Evolutionary conservation across 2,329 filamentous ascomycete species (phyloP).

Genomic region (Pseudocercospora eumusae): DNA sequence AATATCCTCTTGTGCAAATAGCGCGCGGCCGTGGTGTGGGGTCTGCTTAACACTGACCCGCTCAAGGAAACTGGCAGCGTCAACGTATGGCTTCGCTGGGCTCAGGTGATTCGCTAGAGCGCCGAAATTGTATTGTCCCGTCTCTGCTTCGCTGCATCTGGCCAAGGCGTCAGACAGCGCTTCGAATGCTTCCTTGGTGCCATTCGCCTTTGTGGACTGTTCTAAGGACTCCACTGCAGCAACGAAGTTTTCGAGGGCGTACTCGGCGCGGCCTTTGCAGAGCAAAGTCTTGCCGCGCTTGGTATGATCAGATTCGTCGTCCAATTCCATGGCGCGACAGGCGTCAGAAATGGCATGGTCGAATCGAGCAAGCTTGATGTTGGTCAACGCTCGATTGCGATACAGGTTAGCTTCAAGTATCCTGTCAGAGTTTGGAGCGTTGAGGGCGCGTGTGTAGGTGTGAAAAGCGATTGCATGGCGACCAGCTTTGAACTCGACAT

Average conservation of each 20-base stretch:
- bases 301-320: not conserved
- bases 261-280: constrained; percentile 32
- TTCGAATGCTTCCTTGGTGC: constrained; percentile 1
- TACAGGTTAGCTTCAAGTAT: constrained; percentile 21
- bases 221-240: constrained; percentile 18
- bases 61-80: not conserved
- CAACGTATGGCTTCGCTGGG: not conserved
- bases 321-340: not conserved
- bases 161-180: not conserved
- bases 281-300: constrained; percentile 30
- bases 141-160: constrained; percentile 19
- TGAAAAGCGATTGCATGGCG: not conserved
- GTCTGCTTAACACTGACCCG: constrained; percentile 8
- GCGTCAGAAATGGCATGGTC: constrained; percentile 30
- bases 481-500: not conserved
- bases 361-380: constrained; percentile 25
- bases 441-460: not conserved
- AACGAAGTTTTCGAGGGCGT: constrained; percentile 29
- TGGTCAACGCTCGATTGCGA: constrained; percentile 31
- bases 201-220: constrained; percentile 16
- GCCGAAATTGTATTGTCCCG: constrained; percentile 31
- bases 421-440: not conserved
- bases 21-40: constrained; percentile 12
- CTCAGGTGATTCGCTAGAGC: constrained; percentile 18
- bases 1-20: constrained; percentile 14